Conservation (phyloP, 1,284 basidiomycete genomes). For the Nidula niveotomentosa region DNA sequence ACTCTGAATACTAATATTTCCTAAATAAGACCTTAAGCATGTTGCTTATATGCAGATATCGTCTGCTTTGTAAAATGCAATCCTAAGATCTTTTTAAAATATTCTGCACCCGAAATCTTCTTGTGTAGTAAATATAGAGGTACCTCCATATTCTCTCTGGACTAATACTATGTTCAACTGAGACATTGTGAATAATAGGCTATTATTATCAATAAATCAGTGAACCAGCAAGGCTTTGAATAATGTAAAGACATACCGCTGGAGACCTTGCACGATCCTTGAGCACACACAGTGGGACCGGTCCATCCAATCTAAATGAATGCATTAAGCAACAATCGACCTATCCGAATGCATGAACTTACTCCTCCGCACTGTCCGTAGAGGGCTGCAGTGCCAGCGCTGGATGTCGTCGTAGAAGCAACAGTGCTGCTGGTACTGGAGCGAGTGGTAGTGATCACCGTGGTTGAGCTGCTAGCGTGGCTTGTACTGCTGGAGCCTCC, state of each 20-base stretch:
- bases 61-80: too few relatives aligned
- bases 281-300: constrained; percentile 14
- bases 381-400: constrained; percentile 8
- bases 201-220: background rate
- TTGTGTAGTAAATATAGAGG: too few relatives aligned
- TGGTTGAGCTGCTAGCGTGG: background rate
- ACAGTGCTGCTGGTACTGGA: background rate
- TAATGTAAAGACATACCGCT: constrained; percentile 8
- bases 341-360: constrained; percentile 6
- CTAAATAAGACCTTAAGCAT: too few relatives aligned
- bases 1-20: too few relatives aligned
- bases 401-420: constrained; percentile 2
- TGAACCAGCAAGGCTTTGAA: background rate
- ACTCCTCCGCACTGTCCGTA: constrained; percentile 19
- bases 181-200: constrained; percentile 1
- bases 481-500: constrained; percentile 1
- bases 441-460: background rate
- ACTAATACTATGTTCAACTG: background rate
- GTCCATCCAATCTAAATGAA: constrained; percentile 1
- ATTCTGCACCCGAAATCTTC: too few relatives aligned
- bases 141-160: too few relatives aligned
- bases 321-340: background rate
- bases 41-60: too few relatives aligned
- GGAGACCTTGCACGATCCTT: constrained; percentile 14
- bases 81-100: too few relatives aligned